These are phyloP conservation scores for Leishmania mexicana DNA, from an alignment of 208 protist genomes.

Conservation along the genomic window DNA sequence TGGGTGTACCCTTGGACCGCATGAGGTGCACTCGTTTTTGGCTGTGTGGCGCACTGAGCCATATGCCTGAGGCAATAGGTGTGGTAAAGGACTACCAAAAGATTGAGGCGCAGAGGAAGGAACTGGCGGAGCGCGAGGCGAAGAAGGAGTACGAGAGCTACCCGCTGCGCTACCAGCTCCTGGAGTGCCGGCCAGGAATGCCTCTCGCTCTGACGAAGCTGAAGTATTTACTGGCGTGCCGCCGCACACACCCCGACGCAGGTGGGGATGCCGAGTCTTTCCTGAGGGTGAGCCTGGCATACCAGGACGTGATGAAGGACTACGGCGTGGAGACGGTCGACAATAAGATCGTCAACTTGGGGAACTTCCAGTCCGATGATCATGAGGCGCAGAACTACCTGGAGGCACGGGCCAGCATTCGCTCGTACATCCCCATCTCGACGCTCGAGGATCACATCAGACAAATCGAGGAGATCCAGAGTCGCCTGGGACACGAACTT, in stretches of 20 bases:
- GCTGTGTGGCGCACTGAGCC: conserved; percentile 58
- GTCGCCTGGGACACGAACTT: conserved; percentile 64
- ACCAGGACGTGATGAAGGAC: conserved; percentile 89
- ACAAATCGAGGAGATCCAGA: conserved; percentile 73
- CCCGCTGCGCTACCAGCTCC: conserved; percentile 79
- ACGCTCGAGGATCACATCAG: conserved; percentile 85
- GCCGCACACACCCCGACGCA: conserved; percentile 79
- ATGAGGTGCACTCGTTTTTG: conserved; percentile 47
- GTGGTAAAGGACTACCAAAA: conserved; percentile 78
- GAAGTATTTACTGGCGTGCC: conserved; percentile 81
- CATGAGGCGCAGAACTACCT: conserved; percentile 85
- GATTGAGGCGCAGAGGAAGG: conserved; percentile 52
- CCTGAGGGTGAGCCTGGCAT: conserved; percentile 76
- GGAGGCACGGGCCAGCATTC: conserved; percentile 59
- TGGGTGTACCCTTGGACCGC: conserved; percentile 1
- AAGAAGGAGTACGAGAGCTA: conserved; percentile 65
- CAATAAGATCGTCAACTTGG: conserved; percentile 84
- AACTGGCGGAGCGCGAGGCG: conserved; percentile 41
- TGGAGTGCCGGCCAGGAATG: conserved; percentile 75
- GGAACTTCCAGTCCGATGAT: conserved; percentile 78
- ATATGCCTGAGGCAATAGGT: conserved; percentile 28
- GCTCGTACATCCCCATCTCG: conserved; percentile 82
- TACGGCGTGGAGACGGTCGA: conserved; percentile 86
- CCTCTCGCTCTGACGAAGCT: conserved; percentile 79
- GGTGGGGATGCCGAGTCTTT: conserved; percentile 82